Evolutionary conservation across 805 yeast species (phyloP), one percentile per base, ranked within the genome.

Genomic region (Candida suzukii): DNA sequence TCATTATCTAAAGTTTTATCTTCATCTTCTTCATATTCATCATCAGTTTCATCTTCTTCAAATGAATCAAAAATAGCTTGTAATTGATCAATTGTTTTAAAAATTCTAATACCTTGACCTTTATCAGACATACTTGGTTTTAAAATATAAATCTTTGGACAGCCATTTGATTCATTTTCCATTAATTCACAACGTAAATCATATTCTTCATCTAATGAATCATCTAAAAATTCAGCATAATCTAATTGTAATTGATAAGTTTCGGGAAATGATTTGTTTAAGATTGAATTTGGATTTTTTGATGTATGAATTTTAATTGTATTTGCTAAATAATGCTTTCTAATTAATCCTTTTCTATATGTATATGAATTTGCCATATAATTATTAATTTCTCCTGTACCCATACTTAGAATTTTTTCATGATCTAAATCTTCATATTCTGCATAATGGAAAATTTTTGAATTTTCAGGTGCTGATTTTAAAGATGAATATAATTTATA

Each of bases 81-180:
- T 38, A 93, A 66, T 52, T 88, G 93, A 9, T 80, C 86, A 28
- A 87, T 69, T 0, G 88, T 80, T 41, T 71, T 71, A 65, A 93
- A 93, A 0, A 93, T 62, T 31, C 96, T 67, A 38, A 93, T 91
- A 0, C 99, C 99, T 58, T 93, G 96, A 11, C 96, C 99, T 57
- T 91, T 82, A 57, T 93, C 99, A 54, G 95, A 84, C 96, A 93
- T 88, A 48, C 95, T 80, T 14, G 99, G 99, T 57, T 93, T 93
- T 57, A 93, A 70, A 30, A 93, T 93, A 90, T 95, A 91, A 37
- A 82, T 75, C 48, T 74, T 77, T 9, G 39, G 20, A 14, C 41
- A 38, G 11, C 36, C 29, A 18, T 57, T 51, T 13, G 45, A 44
- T 16, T 67, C 71, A 13, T 75, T 76, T 11, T 61, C 58, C 44